Base-by-base conservation (phyloP, 345 rosid species). In the Lepidium africanum region DNA sequence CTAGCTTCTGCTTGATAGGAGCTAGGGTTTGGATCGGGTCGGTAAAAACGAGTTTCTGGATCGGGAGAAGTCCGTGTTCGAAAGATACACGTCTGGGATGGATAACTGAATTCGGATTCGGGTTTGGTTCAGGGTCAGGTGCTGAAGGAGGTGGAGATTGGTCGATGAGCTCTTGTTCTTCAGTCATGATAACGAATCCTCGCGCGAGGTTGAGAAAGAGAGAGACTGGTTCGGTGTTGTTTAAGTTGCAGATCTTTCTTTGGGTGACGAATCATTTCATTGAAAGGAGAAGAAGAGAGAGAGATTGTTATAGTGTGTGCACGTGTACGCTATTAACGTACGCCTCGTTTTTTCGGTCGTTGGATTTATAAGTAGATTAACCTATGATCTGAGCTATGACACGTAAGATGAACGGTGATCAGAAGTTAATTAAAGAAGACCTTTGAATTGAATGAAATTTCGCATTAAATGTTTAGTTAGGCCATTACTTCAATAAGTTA, bases 1-100 rank as follows among this genome's bases (percentile, higher is more conserved):
- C 67, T 46, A 87, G 83, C 65, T 81, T 87, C 56, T 77, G 90
- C 79, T 83, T 84, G 43, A 95, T 83, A 9, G 93, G 90, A 10
- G 79, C 78, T 23, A 91, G 85, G 75, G 85, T 77, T 75, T 83
- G 92, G 67, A 83, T 86, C 60, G 96, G 96, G 84, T 95, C 99
- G 35, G 83, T 71, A 66, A 87, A 86, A 67, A 95, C 82, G 71
- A 95, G 92, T 79, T 91, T 95, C 70, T 84, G 91, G 79, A 95
- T 89, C 60, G 96, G 96, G 42, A 95, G 86, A 73, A 95, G 96
- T 0, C 99, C 99, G 77, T 91, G 86, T 86, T 95, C 99, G 74
- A 91, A 95, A 8, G 96, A 85, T 72, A 84, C 99, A 11, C 99
- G 91, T 9, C 96, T 81, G 1, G 96, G 96, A 63, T 84, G 96